A percentile compares a stretch with the other conserved stretches of the same genome.
These are phyloP conservation scores for Lactarius sanguifluus DNA, from an alignment of 768 basidiomycete genomes.

Conservation along the genomic window DNA sequence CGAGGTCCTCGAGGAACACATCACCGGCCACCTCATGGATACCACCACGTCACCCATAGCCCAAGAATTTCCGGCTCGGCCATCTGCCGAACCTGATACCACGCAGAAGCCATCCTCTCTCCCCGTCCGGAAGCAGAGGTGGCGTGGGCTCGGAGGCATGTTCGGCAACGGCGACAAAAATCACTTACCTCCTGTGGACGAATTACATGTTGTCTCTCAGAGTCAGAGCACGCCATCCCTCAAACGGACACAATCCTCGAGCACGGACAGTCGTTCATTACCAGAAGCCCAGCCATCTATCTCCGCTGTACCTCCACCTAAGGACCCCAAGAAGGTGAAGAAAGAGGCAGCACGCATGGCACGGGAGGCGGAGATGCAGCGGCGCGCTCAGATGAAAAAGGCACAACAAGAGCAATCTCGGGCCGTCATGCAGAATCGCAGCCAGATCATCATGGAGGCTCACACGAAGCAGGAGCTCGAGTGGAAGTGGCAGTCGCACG, in stretches of 20 bases:
- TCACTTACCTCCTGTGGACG: conserved; percentile 71
- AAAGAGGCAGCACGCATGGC: conserved; percentile 78
- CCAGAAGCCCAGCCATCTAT: conserved; percentile 50
- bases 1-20: conserved; percentile 47
- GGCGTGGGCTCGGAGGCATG: conserved; percentile 61
- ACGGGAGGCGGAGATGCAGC: conserved; percentile 81
- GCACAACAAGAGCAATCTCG: conserved; percentile 85
- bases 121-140: conserved; percentile 68
- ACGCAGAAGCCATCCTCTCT: conserved; percentile 53
- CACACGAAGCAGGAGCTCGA: conserved; percentile 55
- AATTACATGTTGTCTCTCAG: conserved; percentile 52
- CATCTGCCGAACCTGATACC: conserved; percentile 42
- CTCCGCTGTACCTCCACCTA: conserved; percentile 41
- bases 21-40: conserved; percentile 49
- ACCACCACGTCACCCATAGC: conserved; percentile 51
- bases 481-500: conserved; percentile 50
- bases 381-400: conserved; percentile 71
- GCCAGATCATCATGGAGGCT: conserved; percentile 63
- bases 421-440: conserved; percentile 90
- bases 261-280: conserved; percentile 65
- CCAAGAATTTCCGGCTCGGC: conserved; percentile 50
- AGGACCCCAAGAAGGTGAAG: conserved; percentile 73
- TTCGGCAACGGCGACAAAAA: conserved; percentile 73
- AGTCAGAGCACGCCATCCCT: conserved; percentile 55
- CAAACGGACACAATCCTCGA: conserved; percentile 77